A percentile compares a stretch with the other conserved stretches of the same genome.
These are phyloP conservation scores for Dendrocalamus sinicus DNA, from an alignment of 176 grass and related monocot species.

Conservation along the genomic window DNA sequence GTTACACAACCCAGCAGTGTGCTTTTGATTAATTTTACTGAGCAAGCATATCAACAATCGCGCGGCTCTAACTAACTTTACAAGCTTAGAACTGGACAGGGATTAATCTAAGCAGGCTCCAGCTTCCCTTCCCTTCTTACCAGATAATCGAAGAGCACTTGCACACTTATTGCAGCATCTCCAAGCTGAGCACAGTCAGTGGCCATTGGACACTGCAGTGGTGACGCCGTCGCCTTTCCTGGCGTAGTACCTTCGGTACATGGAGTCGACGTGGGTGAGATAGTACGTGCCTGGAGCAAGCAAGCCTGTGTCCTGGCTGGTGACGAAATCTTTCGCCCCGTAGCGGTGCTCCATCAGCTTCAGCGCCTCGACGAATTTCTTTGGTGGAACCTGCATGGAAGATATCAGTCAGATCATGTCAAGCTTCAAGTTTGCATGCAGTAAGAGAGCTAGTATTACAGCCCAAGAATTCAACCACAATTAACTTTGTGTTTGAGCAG, in stretches of 20 bases:
- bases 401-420: not conserved
- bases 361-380: conserved; percentile 75
- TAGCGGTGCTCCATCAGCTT: conserved; percentile 94
- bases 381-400: conserved; percentile 55
- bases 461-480: not conserved
- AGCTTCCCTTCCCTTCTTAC: not conserved
- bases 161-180: conserved; percentile 25
- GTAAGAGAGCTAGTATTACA: not conserved
- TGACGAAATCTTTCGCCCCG: conserved; percentile 83
- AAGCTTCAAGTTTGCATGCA: not conserved
- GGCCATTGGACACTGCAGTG: conserved; percentile 46
- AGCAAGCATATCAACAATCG: conserved; percentile 31
- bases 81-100: conserved; percentile 8
- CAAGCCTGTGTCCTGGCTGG: conserved; percentile 76
- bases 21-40: conserved; percentile 19
- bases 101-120: conserved; percentile 19
- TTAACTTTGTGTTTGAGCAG: not conserved
- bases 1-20: conserved; percentile 23
- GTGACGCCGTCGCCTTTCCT: conserved; percentile 44
- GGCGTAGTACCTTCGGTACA: conserved; percentile 87
- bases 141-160: conserved; percentile 20
- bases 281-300: conserved; percentile 76
- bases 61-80: conserved; percentile 51
- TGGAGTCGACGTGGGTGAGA: conserved; percentile 76
- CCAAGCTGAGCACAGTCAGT: conserved; percentile 14